These are phyloP conservation scores for Albizia julibrissin DNA, from an alignment of 306 rosid genomes.

Conservation along the genomic window DNA sequence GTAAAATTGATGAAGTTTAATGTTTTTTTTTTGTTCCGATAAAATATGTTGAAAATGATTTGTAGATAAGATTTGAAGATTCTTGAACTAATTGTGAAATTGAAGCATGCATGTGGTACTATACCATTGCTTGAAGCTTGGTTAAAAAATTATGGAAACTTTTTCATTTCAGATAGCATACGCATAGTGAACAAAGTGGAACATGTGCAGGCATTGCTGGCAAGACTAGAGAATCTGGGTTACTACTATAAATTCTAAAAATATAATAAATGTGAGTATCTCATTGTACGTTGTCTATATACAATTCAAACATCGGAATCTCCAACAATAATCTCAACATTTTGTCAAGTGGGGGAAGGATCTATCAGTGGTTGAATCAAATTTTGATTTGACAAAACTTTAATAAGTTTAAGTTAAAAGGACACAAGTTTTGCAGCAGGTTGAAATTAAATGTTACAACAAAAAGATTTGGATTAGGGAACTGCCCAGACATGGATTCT, in stretches of 20 bases:
- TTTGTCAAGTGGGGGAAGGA: not conserved
- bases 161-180: slow-evolving; percentile 31
- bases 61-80: too few species aligned
- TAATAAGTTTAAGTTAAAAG: slow-evolving; percentile 43
- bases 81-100: not conserved
- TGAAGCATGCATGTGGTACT: slow-evolving; percentile 39
- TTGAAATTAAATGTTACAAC: slow-evolving; percentile 10
- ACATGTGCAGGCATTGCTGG: slow-evolving; percentile 39
- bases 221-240: slow-evolving; percentile 7
- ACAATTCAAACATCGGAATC: slow-evolving; percentile 17
- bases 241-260: not conserved
- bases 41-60: too few species aligned
- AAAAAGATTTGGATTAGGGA: slow-evolving; percentile 46
- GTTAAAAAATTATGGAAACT: slow-evolving; percentile 28
- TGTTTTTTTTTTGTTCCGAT: too few species aligned
- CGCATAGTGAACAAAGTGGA: slow-evolving; percentile 12
- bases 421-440: slow-evolving; percentile 37
- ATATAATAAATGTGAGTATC: not conserved
- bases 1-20: too few species aligned
- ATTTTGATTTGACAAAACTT: slow-evolving; percentile 46
- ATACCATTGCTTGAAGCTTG: slow-evolving; percentile 39
- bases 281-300: not conserved
- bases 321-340: not conserved
- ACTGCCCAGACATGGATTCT: slow-evolving; percentile 51
- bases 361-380: not conserved